phyloP scores from a whole-genome alignment of 2,329 filamentous ascomycete species.

The Paraphoma chrysanthemicola region DNA sequence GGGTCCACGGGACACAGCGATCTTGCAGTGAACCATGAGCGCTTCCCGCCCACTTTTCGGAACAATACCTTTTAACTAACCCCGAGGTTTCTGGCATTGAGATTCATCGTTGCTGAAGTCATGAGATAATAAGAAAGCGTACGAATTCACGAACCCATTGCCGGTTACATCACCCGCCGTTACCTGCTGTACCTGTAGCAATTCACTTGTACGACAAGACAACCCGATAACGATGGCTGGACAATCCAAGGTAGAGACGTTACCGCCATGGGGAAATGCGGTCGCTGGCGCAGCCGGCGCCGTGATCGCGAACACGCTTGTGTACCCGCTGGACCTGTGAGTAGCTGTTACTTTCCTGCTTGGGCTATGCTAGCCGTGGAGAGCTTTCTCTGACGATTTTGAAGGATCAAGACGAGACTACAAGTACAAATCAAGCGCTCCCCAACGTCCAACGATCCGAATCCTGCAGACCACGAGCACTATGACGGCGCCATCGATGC shows the following conservation, averaged over 20 bases:
- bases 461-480: conserved; percentile 66
- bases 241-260: conserved; percentile 69
- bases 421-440: conserved; percentile 86
- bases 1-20: conserved; percentile 26
- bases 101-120: conserved; percentile 5
- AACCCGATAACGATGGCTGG: conserved; percentile 54
- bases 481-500: conserved; percentile 91
- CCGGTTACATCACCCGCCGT: conserved; percentile 22
- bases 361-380: background rate
- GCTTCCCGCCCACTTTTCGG: conserved; percentile 18
- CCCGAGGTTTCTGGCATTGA: background rate
- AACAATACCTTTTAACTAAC: conserved; percentile 7
- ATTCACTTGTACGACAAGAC: background rate
- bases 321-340: conserved; percentile 97
- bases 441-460: conserved; percentile 47
- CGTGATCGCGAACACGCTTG: conserved; percentile 90
- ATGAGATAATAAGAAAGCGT: conserved; percentile 29
- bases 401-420: conserved; percentile 90
- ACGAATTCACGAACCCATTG: conserved; percentile 18
- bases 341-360: conserved; percentile 36
- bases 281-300: conserved; percentile 92
- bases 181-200: conserved; percentile 5
- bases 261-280: conserved; percentile 92
- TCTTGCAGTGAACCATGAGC: conserved; percentile 27
- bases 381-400: conserved; percentile 9